A percentile compares a stretch with the other conserved stretches of the same genome.
Evolutionary conservation across 2,329 filamentous ascomycete species (phyloP).

Genomic region (Cercospora citrullina): DNA sequence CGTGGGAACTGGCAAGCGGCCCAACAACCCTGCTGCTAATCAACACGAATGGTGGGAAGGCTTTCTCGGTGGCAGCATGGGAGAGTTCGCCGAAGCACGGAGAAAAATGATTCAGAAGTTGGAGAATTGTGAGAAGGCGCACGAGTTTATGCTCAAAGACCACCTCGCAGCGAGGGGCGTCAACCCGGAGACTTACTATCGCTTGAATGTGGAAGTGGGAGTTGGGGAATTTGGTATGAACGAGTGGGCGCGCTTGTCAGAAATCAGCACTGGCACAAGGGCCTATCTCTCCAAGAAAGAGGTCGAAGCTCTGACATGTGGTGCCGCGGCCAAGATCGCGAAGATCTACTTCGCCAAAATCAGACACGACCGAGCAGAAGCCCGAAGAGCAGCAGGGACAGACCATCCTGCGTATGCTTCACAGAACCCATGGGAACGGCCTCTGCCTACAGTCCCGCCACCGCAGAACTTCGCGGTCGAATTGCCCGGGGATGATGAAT

Average conservation of each 20-base stretch:
- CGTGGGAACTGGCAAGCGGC: slow-evolving; percentile 87
- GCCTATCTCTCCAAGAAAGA: slow-evolving; percentile 73
- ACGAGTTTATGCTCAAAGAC: slow-evolving; percentile 80
- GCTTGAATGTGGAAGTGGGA: slow-evolving; percentile 93
- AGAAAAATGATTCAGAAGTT: slow-evolving; percentile 85
- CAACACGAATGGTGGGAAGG: slow-evolving; percentile 88
- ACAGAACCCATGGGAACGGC: slow-evolving; percentile 36
- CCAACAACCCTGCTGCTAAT: slow-evolving; percentile 66
- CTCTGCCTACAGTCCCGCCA: slow-evolving; percentile 37
- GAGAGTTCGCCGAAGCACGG: slow-evolving; percentile 88
- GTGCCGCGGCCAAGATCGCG: slow-evolving; percentile 76
- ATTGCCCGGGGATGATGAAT: slow-evolving; percentile 35
- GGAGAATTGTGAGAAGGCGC: slow-evolving; percentile 89
- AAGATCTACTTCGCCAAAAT: slow-evolving; percentile 77
- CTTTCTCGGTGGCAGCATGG: slow-evolving; percentile 64
- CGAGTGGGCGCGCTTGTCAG: slow-evolving; percentile 89
- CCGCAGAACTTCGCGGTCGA: slow-evolving; percentile 44
- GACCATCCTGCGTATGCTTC: slow-evolving; percentile 23
- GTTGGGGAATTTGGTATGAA: slow-evolving; percentile 99
- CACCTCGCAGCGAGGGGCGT: slow-evolving; percentile 72
- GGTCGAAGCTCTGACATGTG: slow-evolving; percentile 74
- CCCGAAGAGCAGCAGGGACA: slow-evolving; percentile 38
- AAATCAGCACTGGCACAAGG: slow-evolving; percentile 90
- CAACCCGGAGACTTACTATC: slow-evolving; percentile 86
- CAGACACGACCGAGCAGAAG: slow-evolving; percentile 58